These are phyloP conservation scores for Russula earlei DNA, from an alignment of 768 basidiomycete genomes.

Conservation along the genomic window DNA sequence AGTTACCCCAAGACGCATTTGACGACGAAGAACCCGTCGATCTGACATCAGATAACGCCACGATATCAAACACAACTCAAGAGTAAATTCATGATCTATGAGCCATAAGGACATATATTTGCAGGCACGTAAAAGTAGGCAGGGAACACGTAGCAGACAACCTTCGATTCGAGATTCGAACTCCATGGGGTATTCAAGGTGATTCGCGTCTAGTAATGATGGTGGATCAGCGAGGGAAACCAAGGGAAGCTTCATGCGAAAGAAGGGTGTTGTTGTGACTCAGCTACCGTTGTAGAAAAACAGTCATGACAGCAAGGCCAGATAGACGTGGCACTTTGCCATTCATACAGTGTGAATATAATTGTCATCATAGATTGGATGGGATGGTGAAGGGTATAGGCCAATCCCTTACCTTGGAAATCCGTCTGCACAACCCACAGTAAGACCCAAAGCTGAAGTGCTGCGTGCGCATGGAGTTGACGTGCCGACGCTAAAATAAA, in stretches of 20 bases:
- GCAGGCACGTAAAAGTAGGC: not conserved
- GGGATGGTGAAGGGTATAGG: not conserved
- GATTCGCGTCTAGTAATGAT: not conserved
- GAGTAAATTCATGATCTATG: not conserved
- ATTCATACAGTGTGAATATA: slow-evolving; percentile 74
- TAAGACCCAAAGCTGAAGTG: too few species aligned
- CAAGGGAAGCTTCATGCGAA: not conserved
- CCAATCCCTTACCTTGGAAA: slow-evolving; percentile 1
- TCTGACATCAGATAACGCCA: slow-evolving; percentile 9
- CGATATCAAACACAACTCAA: not conserved
- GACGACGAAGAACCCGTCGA: slow-evolving; percentile 34
- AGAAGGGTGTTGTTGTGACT: slow-evolving; percentile 28
- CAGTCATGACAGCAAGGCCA: slow-evolving; percentile 40
- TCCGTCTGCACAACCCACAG: not conserved
- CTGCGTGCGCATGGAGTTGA: too few species aligned
- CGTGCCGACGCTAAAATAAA: too few species aligned
- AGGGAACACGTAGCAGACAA: not conserved
- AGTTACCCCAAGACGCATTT: slow-evolving; percentile 77
- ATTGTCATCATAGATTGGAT: slow-evolving; percentile 37
- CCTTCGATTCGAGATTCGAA: not conserved
- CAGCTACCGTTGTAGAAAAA: slow-evolving; percentile 86
- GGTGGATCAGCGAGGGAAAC: not conserved
- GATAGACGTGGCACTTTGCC: slow-evolving; percentile 28
- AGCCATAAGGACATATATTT: not conserved
- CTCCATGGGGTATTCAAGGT: not conserved